Evolutionary conservation across 106 monocot genomes (phyloP).

Genomic region (Dioscorea zingiberensis): DNA sequence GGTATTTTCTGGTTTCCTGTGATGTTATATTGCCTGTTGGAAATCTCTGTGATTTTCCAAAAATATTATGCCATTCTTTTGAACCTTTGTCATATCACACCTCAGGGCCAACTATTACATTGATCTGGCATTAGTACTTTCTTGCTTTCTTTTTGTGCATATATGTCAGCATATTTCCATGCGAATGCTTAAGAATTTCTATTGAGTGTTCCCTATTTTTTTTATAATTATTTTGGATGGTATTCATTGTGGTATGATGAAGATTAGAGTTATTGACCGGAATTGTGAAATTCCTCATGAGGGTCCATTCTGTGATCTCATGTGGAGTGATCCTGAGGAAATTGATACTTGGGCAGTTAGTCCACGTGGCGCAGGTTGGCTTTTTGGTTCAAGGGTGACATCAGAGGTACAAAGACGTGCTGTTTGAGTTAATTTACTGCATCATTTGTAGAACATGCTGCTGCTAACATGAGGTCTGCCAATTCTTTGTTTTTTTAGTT

Average conservation of each 20-base stretch:
- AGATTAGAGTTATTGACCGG: slow-evolving; percentile 91
- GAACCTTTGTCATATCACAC: too few relatives aligned
- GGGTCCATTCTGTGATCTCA: slow-evolving; percentile 96
- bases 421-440: neutral
- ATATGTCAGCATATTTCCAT: too few relatives aligned
- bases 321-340: slow-evolving; percentile 99
- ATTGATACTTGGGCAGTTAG: slow-evolving; percentile 98
- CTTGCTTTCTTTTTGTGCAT: too few relatives aligned
- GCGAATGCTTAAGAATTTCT: too few relatives aligned
- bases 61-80: too few relatives aligned
- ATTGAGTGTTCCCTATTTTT: too few relatives aligned
- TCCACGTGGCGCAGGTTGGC: slow-evolving; percentile 98
- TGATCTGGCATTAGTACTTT: too few relatives aligned
- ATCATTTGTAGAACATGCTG: neutral
- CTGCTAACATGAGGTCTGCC: neutral
- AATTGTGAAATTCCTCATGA: slow-evolving; percentile 99
- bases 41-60: too few relatives aligned
- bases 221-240: too few relatives aligned
- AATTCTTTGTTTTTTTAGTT: slow-evolving; percentile 37
- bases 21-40: too few relatives aligned
- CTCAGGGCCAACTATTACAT: too few relatives aligned
- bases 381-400: slow-evolving; percentile 98
- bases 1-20: too few relatives aligned
- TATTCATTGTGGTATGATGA: neutral
- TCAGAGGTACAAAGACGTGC: slow-evolving; percentile 48